phyloP scores from a whole-genome alignment of 441 rosid genomes.

The Euphorbia celastroides region DNA sequence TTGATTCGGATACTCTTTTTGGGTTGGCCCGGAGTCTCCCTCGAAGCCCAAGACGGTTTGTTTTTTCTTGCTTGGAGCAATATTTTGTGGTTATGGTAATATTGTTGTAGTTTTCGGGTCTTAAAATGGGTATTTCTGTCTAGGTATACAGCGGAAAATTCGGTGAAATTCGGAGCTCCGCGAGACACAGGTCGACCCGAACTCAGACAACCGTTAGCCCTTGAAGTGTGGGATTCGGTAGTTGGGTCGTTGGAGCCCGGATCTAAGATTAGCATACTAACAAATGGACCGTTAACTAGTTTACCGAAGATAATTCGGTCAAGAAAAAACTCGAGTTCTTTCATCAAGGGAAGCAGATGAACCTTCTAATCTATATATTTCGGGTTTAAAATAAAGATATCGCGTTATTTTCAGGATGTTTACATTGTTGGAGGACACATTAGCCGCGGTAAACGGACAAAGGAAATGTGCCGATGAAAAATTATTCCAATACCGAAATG shows the following conservation, averaged over 20 bases:
- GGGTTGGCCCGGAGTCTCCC: constrained; percentile 78
- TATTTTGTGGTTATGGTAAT: not conserved
- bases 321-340: constrained; percentile 29
- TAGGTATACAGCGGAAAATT: constrained; percentile 77
- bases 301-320: constrained; percentile 56
- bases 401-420: constrained; percentile 59
- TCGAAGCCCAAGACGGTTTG: constrained; percentile 75
- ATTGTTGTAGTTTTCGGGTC: not conserved
- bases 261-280: constrained; percentile 57
- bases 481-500: constrained; percentile 62
- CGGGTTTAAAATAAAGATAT: not conserved
- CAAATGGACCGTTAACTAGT: constrained; percentile 85
- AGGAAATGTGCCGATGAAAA: constrained; percentile 54
- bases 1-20: constrained; percentile 81
- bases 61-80: not conserved
- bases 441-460: constrained; percentile 26
- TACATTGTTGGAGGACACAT: constrained; percentile 81
- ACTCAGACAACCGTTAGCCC: constrained; percentile 66
- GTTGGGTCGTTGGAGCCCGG: constrained; percentile 30
- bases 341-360: constrained; percentile 46
- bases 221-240: constrained; percentile 63
- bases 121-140: not conserved
- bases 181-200: constrained; percentile 63
- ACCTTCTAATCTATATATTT: not conserved
- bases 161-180: constrained; percentile 53